Conservation (phyloP, 805 yeast species). For the Cyberlindnera japonica region DNA sequence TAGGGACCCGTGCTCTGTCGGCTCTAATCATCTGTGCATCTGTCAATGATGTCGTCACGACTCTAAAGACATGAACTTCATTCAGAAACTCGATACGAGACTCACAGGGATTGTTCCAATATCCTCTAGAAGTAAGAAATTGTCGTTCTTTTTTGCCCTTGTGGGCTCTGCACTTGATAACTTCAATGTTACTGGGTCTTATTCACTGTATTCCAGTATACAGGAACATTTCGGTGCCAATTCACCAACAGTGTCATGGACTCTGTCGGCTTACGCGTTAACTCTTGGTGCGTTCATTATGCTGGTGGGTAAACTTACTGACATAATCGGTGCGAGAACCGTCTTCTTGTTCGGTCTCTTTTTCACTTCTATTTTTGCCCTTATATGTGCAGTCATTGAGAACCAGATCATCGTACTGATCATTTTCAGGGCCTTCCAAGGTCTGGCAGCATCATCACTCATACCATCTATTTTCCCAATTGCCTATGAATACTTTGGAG, state of each 20-base stretch:
- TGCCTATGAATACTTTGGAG: constrained; percentile 29
- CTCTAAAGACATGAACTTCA: neutral
- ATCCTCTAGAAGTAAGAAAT: neutral
- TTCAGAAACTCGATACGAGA: neutral
- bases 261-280: constrained; percentile 39
- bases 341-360: constrained; percentile 28
- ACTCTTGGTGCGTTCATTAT: constrained; percentile 42
- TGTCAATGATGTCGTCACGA: no score
- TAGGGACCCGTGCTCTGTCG: no score
- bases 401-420: constrained; percentile 33
- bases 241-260: constrained; percentile 37
- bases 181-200: constrained; percentile 8
- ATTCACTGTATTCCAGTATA: constrained; percentile 2
- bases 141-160: constrained; percentile 1
- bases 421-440: constrained; percentile 43
- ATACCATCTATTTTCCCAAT: constrained; percentile 37
- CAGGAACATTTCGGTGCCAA: constrained; percentile 3
- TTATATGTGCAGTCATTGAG: constrained; percentile 36
- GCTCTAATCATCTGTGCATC: no score
- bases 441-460: constrained; percentile 39
- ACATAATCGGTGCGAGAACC: constrained; percentile 34
- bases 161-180: constrained; percentile 11
- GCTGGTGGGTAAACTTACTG: constrained; percentile 38
- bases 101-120: neutral
- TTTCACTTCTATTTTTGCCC: constrained; percentile 26